Evolutionary conservation across 805 yeast species (phyloP).

Genomic region (Yamadazyma akitaensis): DNA sequence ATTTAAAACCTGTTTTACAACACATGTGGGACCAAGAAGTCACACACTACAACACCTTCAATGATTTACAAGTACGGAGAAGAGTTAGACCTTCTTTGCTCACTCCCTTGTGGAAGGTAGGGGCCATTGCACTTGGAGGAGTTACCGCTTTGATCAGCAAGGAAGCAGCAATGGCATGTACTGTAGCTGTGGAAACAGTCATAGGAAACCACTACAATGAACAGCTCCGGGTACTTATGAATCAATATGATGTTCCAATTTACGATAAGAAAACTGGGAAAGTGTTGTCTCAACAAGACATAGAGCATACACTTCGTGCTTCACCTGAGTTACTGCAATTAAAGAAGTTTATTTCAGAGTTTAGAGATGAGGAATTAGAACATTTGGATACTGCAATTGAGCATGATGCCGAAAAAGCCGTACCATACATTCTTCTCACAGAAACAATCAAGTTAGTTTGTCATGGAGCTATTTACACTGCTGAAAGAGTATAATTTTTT

Average conservation of each 20-base stretch:
- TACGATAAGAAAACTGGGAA: constrained; percentile 35
- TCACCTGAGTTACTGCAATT: constrained; percentile 58
- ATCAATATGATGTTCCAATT: constrained; percentile 53
- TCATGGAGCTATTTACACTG: constrained; percentile 84
- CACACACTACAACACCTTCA: constrained; percentile 84
- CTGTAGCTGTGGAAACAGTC: constrained; percentile 97
- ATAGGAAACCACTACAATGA: constrained; percentile 94
- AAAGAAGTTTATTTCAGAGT: constrained; percentile 61
- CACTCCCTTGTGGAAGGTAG: constrained; percentile 91
- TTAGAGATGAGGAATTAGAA: constrained; percentile 92
- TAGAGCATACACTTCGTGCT: constrained; percentile 24
- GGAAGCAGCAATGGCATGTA: constrained; percentile 99
- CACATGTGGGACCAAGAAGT: constrained; percentile 99
- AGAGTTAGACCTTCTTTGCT: constrained; percentile 88
- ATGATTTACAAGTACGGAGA: constrained; percentile 66
- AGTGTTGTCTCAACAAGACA: constrained; percentile 18
- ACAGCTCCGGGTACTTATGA: constrained; percentile 74
- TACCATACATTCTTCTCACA: constrained; percentile 85
- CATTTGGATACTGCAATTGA: constrained; percentile 92
- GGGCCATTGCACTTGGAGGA: constrained; percentile 83
- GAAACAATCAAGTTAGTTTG: constrained; percentile 84
- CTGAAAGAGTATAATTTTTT: constrained; percentile 63
- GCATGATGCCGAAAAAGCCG: constrained; percentile 88
- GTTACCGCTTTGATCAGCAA: constrained; percentile 84
- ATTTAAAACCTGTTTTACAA: constrained; percentile 70